phyloP scores from a whole-genome alignment of 768 basidiomycete species.

The Boletus eberwhitei region DNA sequence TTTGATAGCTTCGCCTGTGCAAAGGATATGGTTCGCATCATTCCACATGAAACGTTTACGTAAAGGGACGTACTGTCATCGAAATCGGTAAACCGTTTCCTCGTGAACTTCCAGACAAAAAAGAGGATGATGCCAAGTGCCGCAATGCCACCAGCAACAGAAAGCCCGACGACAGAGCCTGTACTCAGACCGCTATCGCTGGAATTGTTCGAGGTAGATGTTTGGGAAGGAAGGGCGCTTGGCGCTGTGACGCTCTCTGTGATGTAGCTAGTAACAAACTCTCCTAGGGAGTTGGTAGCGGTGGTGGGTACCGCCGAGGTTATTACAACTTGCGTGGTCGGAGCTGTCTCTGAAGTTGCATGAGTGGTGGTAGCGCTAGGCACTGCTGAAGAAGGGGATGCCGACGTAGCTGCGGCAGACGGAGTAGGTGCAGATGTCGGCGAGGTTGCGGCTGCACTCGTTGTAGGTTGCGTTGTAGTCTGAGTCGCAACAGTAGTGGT shows the following conservation, averaged over 20 bases:
- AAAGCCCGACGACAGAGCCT: conserved; percentile 75
- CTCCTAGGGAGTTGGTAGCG: conserved; percentile 32
- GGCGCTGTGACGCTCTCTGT: conserved; percentile 15
- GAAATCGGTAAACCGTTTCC: conserved; percentile 71
- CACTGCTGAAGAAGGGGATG: conserved; percentile 2
- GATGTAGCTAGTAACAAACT: conserved; percentile 25
- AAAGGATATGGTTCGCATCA: neutral
- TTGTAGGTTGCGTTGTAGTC: conserved; percentile 1
- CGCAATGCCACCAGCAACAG: conserved; percentile 78
- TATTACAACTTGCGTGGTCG: neutral
- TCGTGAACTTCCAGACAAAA: conserved; percentile 82
- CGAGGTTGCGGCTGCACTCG: neutral
- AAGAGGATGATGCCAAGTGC: conserved; percentile 68
- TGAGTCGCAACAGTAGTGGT: neutral
- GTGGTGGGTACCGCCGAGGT: conserved; percentile 14
- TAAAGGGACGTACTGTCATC: conserved; percentile 65
- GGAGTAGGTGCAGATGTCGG: conserved; percentile 11
- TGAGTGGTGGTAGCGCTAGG: neutral
- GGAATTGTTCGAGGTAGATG: conserved; percentile 19
- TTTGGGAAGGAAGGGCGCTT: conserved; percentile 26
- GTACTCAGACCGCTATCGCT: conserved; percentile 45
- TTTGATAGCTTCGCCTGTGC: conserved; percentile 77
- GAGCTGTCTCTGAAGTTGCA: neutral
- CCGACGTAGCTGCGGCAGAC: conserved; percentile 2
- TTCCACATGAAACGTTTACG: conserved; percentile 6